A percentile compares a stretch with the other conserved stretches of the same genome.
phyloP scores from a whole-genome alignment of 1,139 yeast genomes.

The Debaryomyces fabryi region DNA sequence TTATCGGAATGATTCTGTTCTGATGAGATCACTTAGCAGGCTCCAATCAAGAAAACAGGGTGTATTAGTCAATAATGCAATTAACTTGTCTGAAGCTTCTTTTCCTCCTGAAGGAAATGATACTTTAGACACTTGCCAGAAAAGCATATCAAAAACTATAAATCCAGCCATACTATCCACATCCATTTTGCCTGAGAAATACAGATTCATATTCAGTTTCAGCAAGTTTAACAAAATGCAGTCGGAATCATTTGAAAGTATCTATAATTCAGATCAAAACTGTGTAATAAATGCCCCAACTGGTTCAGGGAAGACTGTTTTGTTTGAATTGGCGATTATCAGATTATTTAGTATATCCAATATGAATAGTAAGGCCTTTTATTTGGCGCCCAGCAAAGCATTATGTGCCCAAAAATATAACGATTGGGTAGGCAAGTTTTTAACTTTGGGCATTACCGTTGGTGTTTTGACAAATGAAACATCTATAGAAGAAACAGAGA shows the following conservation, averaged over 20 bases:
- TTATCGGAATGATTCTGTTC: neutral
- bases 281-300: constrained; percentile 57
- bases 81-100: neutral
- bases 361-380: constrained; percentile 39
- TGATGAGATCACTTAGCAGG: neutral
- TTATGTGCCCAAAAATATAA: constrained; percentile 46
- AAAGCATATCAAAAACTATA: neutral
- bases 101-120: neutral
- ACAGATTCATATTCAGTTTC: constrained; percentile 35
- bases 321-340: constrained; percentile 56
- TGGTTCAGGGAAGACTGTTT: constrained; percentile 59
- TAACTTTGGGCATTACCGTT: constrained; percentile 34
- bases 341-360: constrained; percentile 25
- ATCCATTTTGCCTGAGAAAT: constrained; percentile 26
- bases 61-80: neutral
- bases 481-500: constrained; percentile 38
- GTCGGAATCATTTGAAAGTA: constrained; percentile 37
- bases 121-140: neutral
- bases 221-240: constrained; percentile 52
- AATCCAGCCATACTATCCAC: constrained; percentile 9
- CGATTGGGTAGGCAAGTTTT: constrained; percentile 47
- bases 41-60: neutral
- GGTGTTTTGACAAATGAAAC: constrained; percentile 57
- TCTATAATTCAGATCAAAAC: constrained; percentile 39
- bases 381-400: constrained; percentile 59